Base-by-base conservation (phyloP, 306 rosid genomes). In the Macrotyloma uniflorum region DNA sequence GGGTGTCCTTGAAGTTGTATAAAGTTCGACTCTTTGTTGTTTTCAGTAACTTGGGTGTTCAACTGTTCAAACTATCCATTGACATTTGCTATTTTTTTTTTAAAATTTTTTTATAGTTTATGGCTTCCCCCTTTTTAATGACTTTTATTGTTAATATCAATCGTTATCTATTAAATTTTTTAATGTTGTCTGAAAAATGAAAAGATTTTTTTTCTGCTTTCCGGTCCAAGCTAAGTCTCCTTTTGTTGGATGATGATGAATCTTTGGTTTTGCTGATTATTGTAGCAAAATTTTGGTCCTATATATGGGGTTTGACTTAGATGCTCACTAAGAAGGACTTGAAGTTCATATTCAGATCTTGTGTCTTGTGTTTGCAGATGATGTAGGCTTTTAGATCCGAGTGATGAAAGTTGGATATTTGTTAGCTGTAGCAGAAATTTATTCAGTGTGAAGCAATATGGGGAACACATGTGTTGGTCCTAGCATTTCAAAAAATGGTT, bases 381-480 rank as follows among this genome's bases (percentile, higher is more conserved):
- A 42, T 73, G 72, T 57, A 50, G 82, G 75, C 78, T 81, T 61
- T 65, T 81, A 76, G 90, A 84, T 89, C 85, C 47, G 72, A 76
- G 78, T 78, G 77, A 79, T 86, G 84, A 75, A 64, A 82, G 53
- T 54, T n/a, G 64, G 58, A 46, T 53, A 64, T 75, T 82, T 74
- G 45, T 59, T 46, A 43, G 74, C 72, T 22, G 67, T 16, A 18
- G 43, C 79, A 57, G 28, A 30, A 63, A 70, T 74, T 62, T 67
- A 40, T 62, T 62, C 58, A 63, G 83, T 72, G 83, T 82, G 70
- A 80, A 84, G 65, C 72, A 45, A 58, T 30, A 96, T 96, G 98
- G 99, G 99, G 70, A 96, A 96, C 46, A 90, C 91, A 38, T 93
- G 99, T 88, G 96, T 93, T 72, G 99, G 99, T 72, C 99, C 99